Base-by-base conservation (phyloP, 305 asterid species). In the Stenogyne calaminthoides region DNA sequence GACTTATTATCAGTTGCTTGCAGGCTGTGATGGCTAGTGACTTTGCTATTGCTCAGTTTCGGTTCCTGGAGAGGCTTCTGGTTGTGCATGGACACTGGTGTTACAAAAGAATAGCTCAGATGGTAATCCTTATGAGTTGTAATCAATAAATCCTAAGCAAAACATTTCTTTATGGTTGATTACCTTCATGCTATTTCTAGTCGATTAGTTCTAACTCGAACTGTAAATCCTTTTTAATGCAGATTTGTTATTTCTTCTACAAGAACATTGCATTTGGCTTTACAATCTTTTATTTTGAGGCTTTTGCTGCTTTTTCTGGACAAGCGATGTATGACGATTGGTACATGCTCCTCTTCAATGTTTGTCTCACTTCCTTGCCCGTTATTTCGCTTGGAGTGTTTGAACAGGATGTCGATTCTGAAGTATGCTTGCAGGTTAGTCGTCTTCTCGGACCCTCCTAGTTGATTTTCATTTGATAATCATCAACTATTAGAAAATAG, bases 11-110 rank as follows among this genome's bases (percentile, higher is more conserved):
- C 71, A 77, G 76, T 71, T 81, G 78, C 67, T 80, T 85, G 87
- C 90, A 93, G 98, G 98, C 98, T 46, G 98, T 94, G 77, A 94
- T 94, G 98, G 97, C 97, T 69, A 91, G 98, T 72, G 97, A 92
- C 76, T 92, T 92, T 80, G 86, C 97, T 44, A 83, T 92, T 74
- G 97, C 98, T 39, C 93, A 94, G 85, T 94, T 94, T 69, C 91
- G 85, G 67, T 91, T 91, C 83, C 84, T 94, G 81, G 97, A 91
- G 84, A 84, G 96, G 71, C 90, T 94, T 78, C 84, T 94, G 54
- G 91, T 94, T 36, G 95, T 94, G 36, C 98, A 94, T 46, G 98
- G 98, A 11, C 98, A 89, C 77, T 94, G 98, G 98, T 94, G 98
- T 80, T 93, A 91, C 91, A 93, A 89, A 78, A 85, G 98, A 83